These are phyloP conservation scores for Scedosporium apiospermum DNA, from an alignment of 2,329 filamentous ascomycete genomes.

Conservation along the genomic window DNA sequence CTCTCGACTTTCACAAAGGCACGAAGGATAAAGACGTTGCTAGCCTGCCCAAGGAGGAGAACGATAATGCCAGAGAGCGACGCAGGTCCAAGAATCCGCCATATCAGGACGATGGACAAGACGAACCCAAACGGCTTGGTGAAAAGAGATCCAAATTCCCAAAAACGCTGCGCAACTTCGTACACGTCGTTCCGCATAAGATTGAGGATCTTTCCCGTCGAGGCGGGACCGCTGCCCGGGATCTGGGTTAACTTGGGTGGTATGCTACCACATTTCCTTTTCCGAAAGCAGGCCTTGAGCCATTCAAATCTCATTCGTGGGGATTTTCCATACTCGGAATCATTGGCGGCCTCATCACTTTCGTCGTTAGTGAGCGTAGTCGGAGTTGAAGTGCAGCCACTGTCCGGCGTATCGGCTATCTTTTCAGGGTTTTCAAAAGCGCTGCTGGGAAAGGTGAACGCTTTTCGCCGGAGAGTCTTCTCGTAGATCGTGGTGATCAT, in stretches of 20 bases:
- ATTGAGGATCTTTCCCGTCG: conserved; percentile 86
- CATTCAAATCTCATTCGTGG: background rate
- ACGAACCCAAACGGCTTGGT: conserved; percentile 69
- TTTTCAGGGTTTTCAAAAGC: background rate
- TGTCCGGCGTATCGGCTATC: background rate
- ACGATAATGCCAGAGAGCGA: conserved; percentile 66
- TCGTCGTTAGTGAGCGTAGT: background rate
- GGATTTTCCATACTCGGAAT: conserved; percentile 8
- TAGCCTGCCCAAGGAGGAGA: conserved; percentile 55
- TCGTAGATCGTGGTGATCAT: conserved; percentile 78
- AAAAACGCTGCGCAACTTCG: conserved; percentile 74
- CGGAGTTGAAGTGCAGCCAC: background rate
- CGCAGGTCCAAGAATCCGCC: conserved; percentile 70
- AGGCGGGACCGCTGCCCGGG: conserved; percentile 45
- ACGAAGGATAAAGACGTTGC: conserved; percentile 61
- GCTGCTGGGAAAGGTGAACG: conserved; percentile 29
- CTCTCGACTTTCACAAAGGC: conserved; percentile 60
- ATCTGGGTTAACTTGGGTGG: conserved; percentile 3
- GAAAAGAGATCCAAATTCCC: conserved; percentile 73
- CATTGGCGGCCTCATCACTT: conserved; percentile 10
- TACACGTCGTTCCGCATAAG: conserved; percentile 76
- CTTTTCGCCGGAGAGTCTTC: conserved; percentile 62
- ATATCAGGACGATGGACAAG: conserved; percentile 64
- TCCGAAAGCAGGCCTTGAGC: background rate
- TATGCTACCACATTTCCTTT: background rate